A percentile compares a stretch with the other conserved stretches of the same genome.
Evolutionary conservation across 1,284 basidiomycete species (phyloP).

Genomic region (Ganoderma lingzhi): DNA sequence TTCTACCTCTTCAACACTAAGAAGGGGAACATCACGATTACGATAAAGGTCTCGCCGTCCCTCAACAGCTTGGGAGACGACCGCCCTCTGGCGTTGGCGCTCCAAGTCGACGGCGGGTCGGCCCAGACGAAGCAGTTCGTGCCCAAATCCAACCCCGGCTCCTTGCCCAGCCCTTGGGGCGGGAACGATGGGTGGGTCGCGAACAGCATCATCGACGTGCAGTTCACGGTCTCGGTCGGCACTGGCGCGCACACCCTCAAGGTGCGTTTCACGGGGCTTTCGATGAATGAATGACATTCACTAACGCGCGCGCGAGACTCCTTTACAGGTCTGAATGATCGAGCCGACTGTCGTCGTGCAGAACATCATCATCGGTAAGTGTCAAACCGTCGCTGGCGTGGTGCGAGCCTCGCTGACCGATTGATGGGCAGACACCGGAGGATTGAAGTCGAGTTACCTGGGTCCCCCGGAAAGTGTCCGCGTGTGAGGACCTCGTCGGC

Average conservation of each 20-base stretch:
- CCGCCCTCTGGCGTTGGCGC: slow-evolving; percentile 61
- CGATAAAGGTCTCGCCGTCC: slow-evolving; percentile 63
- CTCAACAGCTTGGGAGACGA: slow-evolving; percentile 64
- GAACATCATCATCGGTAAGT: slow-evolving; percentile 66
- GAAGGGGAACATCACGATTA: slow-evolving; percentile 53
- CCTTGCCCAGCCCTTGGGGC: slow-evolving; percentile 58
- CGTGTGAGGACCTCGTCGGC: slow-evolving; percentile 16
- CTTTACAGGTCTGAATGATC: slow-evolving; percentile 60
- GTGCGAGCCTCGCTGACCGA: background rate
- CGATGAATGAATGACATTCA: background rate
- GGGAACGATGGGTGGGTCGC: slow-evolving; percentile 61
- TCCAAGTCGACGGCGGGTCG: slow-evolving; percentile 58
- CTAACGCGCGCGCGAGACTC: background rate
- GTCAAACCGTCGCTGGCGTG: background rate
- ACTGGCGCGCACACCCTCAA: slow-evolving; percentile 68
- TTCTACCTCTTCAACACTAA: slow-evolving; percentile 69
- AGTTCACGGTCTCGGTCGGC: slow-evolving; percentile 45
- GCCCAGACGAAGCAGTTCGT: slow-evolving; percentile 60
- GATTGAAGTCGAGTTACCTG: slow-evolving; percentile 61
- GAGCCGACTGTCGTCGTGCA: slow-evolving; percentile 69
- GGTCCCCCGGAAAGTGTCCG: slow-evolving; percentile 67
- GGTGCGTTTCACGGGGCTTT: slow-evolving; percentile 40
- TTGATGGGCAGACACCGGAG: slow-evolving; percentile 57
- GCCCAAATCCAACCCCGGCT: slow-evolving; percentile 56
- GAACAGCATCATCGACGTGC: slow-evolving; percentile 52